Evolutionary conservation across 176 grass and related monocot genomes (phyloP).

Genomic region (Calamus simplicifolius): DNA sequence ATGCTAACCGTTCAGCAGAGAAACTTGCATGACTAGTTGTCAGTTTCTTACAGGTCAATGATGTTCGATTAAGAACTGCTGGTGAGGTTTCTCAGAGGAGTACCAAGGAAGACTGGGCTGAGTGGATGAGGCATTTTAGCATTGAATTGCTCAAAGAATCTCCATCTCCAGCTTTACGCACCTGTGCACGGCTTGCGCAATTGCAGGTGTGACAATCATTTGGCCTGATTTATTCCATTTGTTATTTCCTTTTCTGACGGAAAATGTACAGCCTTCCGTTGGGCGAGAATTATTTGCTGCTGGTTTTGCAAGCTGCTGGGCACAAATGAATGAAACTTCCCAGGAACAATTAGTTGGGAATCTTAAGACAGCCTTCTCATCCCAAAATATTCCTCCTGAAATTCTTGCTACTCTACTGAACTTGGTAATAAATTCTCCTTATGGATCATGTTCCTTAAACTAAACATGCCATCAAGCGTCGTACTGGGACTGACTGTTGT

Average conservation of each 20-base stretch:
- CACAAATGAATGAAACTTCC: slow-evolving; percentile 86
- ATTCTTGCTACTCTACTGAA: slow-evolving; percentile 90
- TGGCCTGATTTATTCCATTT: slow-evolving; percentile 5
- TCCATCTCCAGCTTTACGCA: slow-evolving; percentile 87
- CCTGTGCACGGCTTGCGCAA: slow-evolving; percentile 88
- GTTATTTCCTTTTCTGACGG: slow-evolving; percentile 37
- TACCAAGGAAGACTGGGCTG: slow-evolving; percentile 98
- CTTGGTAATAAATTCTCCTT: slow-evolving; percentile 48
- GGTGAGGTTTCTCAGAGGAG: slow-evolving; percentile 96
- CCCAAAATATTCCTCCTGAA: slow-evolving; percentile 97
- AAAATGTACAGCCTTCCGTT: slow-evolving; percentile 77
- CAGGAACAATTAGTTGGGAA: slow-evolving; percentile 93
- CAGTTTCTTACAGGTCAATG: slow-evolving; percentile 57
- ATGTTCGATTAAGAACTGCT: slow-evolving; percentile 78
- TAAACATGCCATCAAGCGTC: no score
- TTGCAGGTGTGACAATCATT: slow-evolving; percentile 50
- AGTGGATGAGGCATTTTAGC: slow-evolving; percentile 99
- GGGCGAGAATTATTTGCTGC: slow-evolving; percentile 92
- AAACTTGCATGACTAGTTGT: no score
- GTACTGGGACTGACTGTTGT: neutral
- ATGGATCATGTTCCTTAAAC: no score
- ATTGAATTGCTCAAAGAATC: slow-evolving; percentile 97
- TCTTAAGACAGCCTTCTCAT: slow-evolving; percentile 98
- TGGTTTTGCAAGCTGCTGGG: slow-evolving; percentile 98
- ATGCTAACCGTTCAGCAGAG: no score